Base-by-base conservation (phyloP, 2,329 filamentous ascomycete genomes). In the Penicillium italicum region DNA sequence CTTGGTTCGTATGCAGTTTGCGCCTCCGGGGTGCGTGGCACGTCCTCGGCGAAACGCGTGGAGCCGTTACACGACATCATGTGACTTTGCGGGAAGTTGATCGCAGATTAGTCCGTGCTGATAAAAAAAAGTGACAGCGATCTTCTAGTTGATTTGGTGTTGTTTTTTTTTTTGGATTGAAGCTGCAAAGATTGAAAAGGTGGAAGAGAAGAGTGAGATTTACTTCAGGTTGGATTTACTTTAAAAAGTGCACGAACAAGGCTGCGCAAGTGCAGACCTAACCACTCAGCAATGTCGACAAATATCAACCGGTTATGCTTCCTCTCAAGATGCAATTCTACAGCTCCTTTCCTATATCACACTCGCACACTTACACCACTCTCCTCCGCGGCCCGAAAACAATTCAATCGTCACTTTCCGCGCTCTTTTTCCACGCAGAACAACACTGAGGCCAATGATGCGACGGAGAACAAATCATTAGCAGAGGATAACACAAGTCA, bases 271-370 rank as follows among this genome's bases (percentile, higher is more conserved):
- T 37, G 53, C 28, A 40, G n/a, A 47, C 49, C 30, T 28, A 22
- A 30, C 30, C n/a, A 43, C 20, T 33, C 38, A 44, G 49, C 55
- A 33, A 73, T 73, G 72, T 66, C 67, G 52, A 50, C 58, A 55
- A 67, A 62, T 70, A 65, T 69, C 66, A 63, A 59, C 11, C 64
- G 65, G 63, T 48, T 68, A 60, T 64, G 73, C 63, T 61, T 69
- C 37, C 55, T 62, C 56, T 52, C 57, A 51, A 57, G 57, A 47
- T 60, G 61, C 12, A 62, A 59, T 34, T 65, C 82, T 7, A 71
- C 85, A 14, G 73, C 85, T 5, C 85, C 87, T 0, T 91, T 91
- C 55, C 78, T 91, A 7, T 91, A 90, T 67, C 86, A 89, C 61
- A 91, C 88, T 5, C 77, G 81, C 56, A 90, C 88, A 0, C 79